Conservation (phyloP, 176 grass and related monocot species). For the Triticum monococcum region DNA sequence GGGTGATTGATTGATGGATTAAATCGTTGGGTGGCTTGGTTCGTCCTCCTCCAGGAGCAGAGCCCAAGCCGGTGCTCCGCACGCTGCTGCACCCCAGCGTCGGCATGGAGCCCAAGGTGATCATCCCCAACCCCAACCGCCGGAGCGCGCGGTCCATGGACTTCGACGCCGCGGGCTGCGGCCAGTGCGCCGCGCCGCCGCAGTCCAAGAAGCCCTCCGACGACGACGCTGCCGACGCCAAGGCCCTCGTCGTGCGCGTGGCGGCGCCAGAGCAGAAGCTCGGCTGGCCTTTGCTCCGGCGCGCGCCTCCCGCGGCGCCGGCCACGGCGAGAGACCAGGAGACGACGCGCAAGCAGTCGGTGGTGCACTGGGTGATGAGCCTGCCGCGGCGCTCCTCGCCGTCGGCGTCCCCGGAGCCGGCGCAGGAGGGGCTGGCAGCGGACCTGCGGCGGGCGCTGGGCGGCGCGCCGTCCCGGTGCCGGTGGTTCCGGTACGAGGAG, state of each 20-base stretch:
- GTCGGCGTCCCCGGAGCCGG: conserved; percentile 27
- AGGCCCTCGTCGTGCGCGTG: background rate
- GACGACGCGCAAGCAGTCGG: conserved; percentile 64
- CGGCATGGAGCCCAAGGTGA: conserved; percentile 63
- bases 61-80: conserved; percentile 58
- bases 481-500: conserved; percentile 90
- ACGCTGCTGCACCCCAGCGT: conserved; percentile 76
- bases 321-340: background rate
- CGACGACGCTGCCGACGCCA: background rate
- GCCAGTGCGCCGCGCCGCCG: background rate
- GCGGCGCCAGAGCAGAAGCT: conserved; percentile 44
- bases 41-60: conserved; percentile 44
- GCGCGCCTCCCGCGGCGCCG: background rate
- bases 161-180: conserved; percentile 30
- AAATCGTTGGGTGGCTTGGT: background rate
- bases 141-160: conserved; percentile 44
- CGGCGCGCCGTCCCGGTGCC: conserved; percentile 48
- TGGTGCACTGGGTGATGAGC: conserved; percentile 97
- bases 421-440: conserved; percentile 31
- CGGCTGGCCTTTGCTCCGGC: conserved; percentile 87
- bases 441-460: conserved; percentile 53
- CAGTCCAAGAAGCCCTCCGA: background rate
- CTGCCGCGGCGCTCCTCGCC: conserved; percentile 55
- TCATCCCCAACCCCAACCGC: conserved; percentile 64
- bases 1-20: background rate